Evolutionary conservation across 2,329 filamentous ascomycete species (phyloP).

Genomic region (Aureobasidium sp.): DNA sequence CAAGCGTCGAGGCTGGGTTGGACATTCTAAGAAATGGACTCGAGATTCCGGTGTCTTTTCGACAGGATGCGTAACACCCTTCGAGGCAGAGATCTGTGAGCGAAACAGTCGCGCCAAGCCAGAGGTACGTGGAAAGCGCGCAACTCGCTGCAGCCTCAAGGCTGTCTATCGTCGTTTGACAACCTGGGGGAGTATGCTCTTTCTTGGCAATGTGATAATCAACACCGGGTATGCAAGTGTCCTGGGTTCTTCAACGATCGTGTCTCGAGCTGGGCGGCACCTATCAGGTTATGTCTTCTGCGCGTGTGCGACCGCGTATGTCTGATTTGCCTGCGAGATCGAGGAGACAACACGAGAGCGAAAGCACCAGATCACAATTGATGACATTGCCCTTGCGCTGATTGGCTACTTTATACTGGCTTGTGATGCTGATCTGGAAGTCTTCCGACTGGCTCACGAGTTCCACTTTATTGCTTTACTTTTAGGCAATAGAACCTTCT

Average conservation of each 20-base stretch:
- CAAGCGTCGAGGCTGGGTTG: slow-evolving; percentile 1
- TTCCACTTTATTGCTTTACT: slow-evolving; percentile 1
- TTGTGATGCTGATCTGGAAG: slow-evolving; percentile 4
- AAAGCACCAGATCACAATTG: slow-evolving; percentile 6
- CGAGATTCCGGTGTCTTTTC: background rate
- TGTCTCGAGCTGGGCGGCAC: background rate
- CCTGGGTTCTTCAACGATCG: background rate
- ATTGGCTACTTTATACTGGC: background rate
- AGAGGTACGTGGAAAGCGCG: background rate
- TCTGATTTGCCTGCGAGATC: background rate
- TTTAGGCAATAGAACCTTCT: slow-evolving; percentile 13
- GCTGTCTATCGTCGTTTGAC: background rate
- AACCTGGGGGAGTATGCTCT: background rate
- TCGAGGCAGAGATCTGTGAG: background rate
- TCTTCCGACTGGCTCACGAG: background rate
- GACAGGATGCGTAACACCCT: background rate
- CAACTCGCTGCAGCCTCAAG: slow-evolving; percentile 2
- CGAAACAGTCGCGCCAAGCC: background rate
- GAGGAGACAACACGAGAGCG: background rate
- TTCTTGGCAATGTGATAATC: background rate
- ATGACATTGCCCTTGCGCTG: background rate
- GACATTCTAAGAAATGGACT: background rate
- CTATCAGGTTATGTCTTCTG: background rate
- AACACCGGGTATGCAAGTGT: background rate
- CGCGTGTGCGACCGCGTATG: background rate